Percentiles rank a stretch among this genome's conserved stretches.
Conservation (phyloP, 306 rosid species). For the Argentina anserina region DNA sequence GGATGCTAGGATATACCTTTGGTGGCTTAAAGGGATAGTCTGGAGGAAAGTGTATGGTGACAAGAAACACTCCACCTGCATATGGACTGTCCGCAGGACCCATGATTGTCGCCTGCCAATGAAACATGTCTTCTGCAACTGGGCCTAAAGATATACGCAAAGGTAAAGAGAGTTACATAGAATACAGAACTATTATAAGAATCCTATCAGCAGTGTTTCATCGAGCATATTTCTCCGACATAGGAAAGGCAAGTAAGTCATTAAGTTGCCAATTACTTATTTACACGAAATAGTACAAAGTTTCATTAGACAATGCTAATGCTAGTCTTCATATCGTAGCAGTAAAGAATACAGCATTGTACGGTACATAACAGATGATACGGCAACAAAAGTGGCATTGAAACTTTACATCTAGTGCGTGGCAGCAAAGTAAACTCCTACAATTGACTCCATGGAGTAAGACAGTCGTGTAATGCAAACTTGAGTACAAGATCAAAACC, state of each 20-base stretch:
- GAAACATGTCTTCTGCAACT: constrained; percentile 60
- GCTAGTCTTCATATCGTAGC: background rate
- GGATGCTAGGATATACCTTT: constrained; percentile 32
- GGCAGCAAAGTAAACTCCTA: background rate
- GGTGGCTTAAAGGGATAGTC: constrained; percentile 63
- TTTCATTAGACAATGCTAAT: too few species aligned
- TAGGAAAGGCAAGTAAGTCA: background rate
- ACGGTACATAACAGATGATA: background rate
- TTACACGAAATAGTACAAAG: too few species aligned
- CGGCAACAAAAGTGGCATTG: background rate
- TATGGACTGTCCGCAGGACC: constrained; percentile 76
- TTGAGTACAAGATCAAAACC: background rate
- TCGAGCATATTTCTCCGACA: background rate
- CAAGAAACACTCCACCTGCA: constrained; percentile 62
- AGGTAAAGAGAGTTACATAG: constrained; percentile 18
- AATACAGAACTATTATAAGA: background rate
- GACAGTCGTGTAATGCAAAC: background rate
- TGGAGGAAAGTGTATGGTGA: constrained; percentile 59
- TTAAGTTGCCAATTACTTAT: background rate
- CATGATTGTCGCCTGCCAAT: constrained; percentile 70
- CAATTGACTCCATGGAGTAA: background rate
- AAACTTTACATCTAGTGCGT: background rate
- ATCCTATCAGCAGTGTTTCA: background rate
- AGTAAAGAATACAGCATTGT: background rate
- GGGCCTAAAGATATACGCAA: constrained; percentile 44